These are phyloP conservation scores for Hypoxylon sp. DNA, from an alignment of 2,329 filamentous ascomycete genomes.

Conservation along the genomic window DNA sequence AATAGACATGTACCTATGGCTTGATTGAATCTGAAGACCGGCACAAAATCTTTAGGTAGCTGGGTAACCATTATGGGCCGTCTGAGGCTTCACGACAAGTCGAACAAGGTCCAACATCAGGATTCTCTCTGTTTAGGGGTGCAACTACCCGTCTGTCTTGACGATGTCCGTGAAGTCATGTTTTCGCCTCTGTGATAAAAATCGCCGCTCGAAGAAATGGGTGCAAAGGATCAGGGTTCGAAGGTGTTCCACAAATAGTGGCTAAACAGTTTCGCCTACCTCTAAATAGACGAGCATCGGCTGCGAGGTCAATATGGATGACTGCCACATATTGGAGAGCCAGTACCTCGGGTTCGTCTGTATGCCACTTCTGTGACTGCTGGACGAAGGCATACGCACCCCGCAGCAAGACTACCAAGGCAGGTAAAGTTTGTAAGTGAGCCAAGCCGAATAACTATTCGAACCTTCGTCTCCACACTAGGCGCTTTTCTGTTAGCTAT, in stretches of 20 bases:
- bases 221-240: background rate
- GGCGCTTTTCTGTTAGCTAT: background rate
- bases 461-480: background rate
- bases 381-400: background rate
- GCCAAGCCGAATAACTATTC: background rate
- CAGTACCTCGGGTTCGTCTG: background rate
- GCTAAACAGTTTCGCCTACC: background rate
- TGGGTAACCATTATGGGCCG: too few species aligned
- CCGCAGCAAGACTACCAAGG: too few species aligned
- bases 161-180: background rate
- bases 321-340: background rate
- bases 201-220: background rate
- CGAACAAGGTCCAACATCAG: background rate
- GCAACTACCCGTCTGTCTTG: background rate
- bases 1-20: too few species aligned
- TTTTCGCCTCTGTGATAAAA: background rate
- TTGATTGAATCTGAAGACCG: too few species aligned
- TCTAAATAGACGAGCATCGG: background rate
- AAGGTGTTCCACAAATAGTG: background rate
- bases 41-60: too few species aligned
- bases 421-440: background rate
- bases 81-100: background rate
- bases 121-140: background rate
- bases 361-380: background rate
- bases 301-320: background rate